Evolutionary conservation across 306 rosid species (phyloP).

Genomic region (Potentilla sterilis): DNA sequence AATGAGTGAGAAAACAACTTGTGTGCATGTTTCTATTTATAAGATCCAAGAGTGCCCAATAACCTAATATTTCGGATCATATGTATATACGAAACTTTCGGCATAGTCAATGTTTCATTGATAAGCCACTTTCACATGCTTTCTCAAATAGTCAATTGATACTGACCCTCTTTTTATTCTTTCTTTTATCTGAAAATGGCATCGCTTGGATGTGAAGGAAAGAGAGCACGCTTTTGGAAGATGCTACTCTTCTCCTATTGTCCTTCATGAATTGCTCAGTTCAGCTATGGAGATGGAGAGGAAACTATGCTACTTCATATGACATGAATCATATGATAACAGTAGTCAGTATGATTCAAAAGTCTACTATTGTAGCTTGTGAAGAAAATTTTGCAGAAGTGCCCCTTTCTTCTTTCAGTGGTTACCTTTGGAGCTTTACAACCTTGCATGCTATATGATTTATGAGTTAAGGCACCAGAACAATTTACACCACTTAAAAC

Average conservation of each 20-base stretch:
- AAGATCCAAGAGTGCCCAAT: neutral
- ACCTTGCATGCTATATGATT: conserved; percentile 11
- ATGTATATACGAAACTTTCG: neutral
- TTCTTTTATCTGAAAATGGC: conserved; percentile 15
- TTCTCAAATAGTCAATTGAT: conserved; percentile 20
- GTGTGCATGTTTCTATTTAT: conserved; percentile 31
- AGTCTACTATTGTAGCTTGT: neutral
- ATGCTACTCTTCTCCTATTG: neutral
- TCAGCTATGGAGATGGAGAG: neutral
- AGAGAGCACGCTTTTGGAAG: conserved; percentile 9
- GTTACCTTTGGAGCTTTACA: conserved; percentile 18
- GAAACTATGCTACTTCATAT: neutral
- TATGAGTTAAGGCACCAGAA: neutral
- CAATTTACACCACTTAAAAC: neutral
- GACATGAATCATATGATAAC: neutral
- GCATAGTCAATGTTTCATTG: neutral
- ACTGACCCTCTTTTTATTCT: neutral
- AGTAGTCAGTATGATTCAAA: neutral
- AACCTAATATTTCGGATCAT: conserved; percentile 28
- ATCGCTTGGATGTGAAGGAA: conserved; percentile 25
- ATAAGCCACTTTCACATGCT: conserved; percentile 29
- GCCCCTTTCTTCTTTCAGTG: neutral
- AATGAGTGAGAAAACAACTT: conserved; percentile 14
- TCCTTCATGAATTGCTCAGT: neutral
- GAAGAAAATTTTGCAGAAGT: neutral